Percentiles rank a stretch among this genome's conserved stretches.
Evolutionary conservation across 1,284 basidiomycete genomes (phyloP).

Genomic region (Cutaneotrichosporon cutaneum): DNA sequence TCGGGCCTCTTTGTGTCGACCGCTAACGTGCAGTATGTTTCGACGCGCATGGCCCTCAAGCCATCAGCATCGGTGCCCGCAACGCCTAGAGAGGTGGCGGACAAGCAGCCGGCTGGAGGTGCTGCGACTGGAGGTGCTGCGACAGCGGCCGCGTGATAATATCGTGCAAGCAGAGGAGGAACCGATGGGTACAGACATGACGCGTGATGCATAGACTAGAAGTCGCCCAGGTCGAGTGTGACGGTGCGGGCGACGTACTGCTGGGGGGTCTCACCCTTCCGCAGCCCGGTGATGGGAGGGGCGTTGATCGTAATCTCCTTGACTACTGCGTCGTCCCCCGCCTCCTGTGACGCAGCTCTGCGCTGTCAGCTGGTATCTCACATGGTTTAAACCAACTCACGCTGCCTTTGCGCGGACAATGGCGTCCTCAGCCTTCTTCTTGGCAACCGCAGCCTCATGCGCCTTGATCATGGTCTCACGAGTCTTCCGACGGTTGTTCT

Average conservation of each 20-base stretch:
- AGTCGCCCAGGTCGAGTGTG: conserved; percentile 54
- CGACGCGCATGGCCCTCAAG: conserved; percentile 52
- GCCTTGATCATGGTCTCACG: conserved; percentile 72
- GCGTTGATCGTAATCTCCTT: conserved; percentile 7
- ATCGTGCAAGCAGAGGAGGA: neutral
- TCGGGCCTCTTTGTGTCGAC: too few relatives aligned
- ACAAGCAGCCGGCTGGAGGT: conserved; percentile 3
- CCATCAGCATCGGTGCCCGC: conserved; percentile 22
- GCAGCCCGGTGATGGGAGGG: conserved; percentile 34
- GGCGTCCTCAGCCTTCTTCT: conserved; percentile 59
- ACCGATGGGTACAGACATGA: neutral
- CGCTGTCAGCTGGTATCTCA: neutral
- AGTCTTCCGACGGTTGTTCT: conserved; percentile 80
- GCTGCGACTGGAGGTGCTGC: neutral
- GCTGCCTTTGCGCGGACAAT: conserved; percentile 32
- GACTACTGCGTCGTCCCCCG: conserved; percentile 17
- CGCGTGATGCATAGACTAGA: conserved; percentile 29
- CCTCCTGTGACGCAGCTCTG: conserved; percentile 14
- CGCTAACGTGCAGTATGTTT: conserved; percentile 41
- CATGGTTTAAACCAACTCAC: neutral
- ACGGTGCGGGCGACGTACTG: conserved; percentile 51
- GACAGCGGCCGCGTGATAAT: neutral
- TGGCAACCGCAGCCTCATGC: conserved; percentile 67
- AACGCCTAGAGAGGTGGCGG: neutral
- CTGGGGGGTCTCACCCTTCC: conserved; percentile 48